These are phyloP conservation scores for Gynandropsis gynandra DNA, from an alignment of 345 rosid genomes.

Conservation along the genomic window DNA sequence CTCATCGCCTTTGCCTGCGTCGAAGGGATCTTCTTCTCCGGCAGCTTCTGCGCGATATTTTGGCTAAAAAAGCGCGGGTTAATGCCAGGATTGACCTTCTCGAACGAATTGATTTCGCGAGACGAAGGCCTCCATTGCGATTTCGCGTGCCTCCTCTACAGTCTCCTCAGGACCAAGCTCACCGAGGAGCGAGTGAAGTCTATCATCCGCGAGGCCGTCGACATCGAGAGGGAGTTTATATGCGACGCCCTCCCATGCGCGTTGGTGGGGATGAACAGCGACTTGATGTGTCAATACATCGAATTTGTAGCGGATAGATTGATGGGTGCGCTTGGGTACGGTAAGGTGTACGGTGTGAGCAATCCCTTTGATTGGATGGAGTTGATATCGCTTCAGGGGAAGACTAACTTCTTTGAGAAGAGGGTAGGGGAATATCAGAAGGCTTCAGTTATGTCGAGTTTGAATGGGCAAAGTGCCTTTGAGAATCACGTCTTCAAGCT, in stretches of 20 bases:
- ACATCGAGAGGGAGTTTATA: conserved; percentile 85
- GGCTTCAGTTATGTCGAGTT: conserved; percentile 66
- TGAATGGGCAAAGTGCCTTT: conserved; percentile 37
- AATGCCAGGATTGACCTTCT: conserved; percentile 90
- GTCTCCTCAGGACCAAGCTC: conserved; percentile 40
- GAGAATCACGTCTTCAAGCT: conserved; percentile 55
- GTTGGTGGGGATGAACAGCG: conserved; percentile 78
- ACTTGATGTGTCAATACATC: conserved; percentile 74
- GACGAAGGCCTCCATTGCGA: conserved; percentile 96
- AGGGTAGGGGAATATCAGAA: conserved; percentile 81
- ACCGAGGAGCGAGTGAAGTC: conserved; percentile 67
- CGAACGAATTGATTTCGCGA: conserved; percentile 86
- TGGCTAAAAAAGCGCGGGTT: conserved; percentile 90
- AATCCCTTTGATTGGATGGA: conserved; percentile 98
- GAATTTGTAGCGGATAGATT: conserved; percentile 83
- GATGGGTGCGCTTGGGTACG: conserved; percentile 60
- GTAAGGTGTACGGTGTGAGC: conserved; percentile 45
- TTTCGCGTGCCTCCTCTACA: conserved; percentile 76
- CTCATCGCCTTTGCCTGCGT: conserved; percentile 84
- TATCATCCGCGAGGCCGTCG: conserved; percentile 70
- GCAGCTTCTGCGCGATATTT: conserved; percentile 82
- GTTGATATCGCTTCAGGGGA: conserved; percentile 74
- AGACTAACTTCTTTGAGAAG: conserved; percentile 83
- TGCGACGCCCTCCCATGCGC: conserved; percentile 90
- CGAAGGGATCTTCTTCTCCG: conserved; percentile 94